Base-by-base conservation (phyloP, 805 yeast genomes). In the Lipomyces mesembrius region DNA sequence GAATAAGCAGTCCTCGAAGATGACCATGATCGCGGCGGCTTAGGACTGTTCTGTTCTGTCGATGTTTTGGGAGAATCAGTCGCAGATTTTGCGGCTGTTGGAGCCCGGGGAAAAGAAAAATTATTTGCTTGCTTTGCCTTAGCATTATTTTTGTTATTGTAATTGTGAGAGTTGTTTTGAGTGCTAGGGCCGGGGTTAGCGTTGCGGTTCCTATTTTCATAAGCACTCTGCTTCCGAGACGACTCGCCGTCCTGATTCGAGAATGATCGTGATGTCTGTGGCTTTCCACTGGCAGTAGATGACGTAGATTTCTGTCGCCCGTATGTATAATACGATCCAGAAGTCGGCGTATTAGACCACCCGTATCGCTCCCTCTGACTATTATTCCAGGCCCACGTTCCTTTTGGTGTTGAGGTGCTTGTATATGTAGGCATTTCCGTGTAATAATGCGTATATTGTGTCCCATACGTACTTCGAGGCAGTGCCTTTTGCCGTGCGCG, bases 161-260 rank as follows among this genome's bases (percentile, higher is more conserved):
- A 27, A 14, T 29, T 54, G 56, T 53, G 11, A 14, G n/a, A 9
- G 25, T 32, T 25, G 56, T 25, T 25, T 7, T 43, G 29, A 17
- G 3, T 25, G 32, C 22, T 53, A n/a, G 57, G 34, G 9, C 20
- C 57, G 9, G 57, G 25, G 20, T 56, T 32, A 27, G 59, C 22
- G 51, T 25, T 25, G 51, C 57, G 57, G n/a, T 20, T 34, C 14
- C 34, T 17, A 9, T 34, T 22, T 9, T 35, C 61, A 17, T 43
- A 51, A 14, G 65, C 63, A 29, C 55, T 57, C 54, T 11, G 49
- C 62, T 60, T 60, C 46, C 62, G 49, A 12, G 59, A 25, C 39
- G 62, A 52, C 29, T 60, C 54, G 14, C 9, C 35, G n/a, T 54
- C 27, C 20, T 54, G n/a, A 20, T 49, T 22, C n/a, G 55, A 25